Percentiles rank a stretch among this genome's conserved stretches.
Conservation (phyloP, 2,329 filamentous ascomycete species). For the Hirsutella minnesotensis region DNA sequence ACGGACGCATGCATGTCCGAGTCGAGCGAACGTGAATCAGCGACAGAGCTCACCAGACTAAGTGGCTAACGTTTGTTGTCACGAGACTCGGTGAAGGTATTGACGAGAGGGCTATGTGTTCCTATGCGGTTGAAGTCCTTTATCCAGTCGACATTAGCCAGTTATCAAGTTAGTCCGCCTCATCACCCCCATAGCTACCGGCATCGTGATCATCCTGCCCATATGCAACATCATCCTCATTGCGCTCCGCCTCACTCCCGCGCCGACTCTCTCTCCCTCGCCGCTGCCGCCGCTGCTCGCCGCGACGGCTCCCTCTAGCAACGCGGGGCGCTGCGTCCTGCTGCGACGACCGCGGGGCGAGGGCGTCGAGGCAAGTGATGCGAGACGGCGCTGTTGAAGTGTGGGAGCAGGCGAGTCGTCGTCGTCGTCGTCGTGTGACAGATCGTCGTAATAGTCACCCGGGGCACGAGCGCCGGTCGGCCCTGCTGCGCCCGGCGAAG, state of each 20-base stretch:
- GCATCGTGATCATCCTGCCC: conserved; percentile 14
- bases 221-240: conserved; percentile 1
- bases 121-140: no score
- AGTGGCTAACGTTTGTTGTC: no score
- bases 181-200: not conserved
- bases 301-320: conserved; percentile 1
- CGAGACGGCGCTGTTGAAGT: conserved; percentile 15
- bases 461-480: no score
- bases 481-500: no score
- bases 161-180: not conserved
- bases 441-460: no score
- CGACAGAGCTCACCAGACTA: no score
- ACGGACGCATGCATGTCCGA: no score
- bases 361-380: conserved; percentile 13
- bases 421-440: conserved; percentile 5
- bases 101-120: no score
- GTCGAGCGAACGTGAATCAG: no score
- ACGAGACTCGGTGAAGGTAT: no score
- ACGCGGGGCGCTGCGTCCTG: conserved; percentile 21
- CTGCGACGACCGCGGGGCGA: conserved; percentile 4
- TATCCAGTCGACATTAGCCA: no score
- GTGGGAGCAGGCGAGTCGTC: conserved; percentile 13
- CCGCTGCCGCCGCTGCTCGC: no score
- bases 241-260: conserved; percentile 34
- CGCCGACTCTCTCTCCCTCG: conserved; percentile 22